These are phyloP conservation scores for Fusarium sp. DNA, from an alignment of 2,329 filamentous ascomycete species.

Conservation along the genomic window DNA sequence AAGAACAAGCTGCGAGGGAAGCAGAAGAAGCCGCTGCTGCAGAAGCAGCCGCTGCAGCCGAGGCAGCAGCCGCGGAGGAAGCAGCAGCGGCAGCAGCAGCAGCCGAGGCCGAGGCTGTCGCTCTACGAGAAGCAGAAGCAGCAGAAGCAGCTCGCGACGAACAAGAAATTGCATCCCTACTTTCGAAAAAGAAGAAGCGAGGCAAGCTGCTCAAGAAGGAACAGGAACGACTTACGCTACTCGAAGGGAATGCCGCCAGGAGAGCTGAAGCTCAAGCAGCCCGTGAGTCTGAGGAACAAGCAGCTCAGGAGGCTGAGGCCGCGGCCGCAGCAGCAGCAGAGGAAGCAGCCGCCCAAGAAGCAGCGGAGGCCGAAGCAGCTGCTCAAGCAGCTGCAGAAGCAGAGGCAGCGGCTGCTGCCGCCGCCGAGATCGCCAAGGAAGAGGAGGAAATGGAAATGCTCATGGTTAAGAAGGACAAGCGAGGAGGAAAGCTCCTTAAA, in stretches of 20 bases:
- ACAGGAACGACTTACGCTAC: slow-evolving; percentile 35
- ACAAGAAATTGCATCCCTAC: slow-evolving; percentile 31
- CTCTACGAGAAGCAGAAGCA: slow-evolving; percentile 47
- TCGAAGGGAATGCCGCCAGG: slow-evolving; percentile 27
- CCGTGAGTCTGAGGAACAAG: slow-evolving; percentile 33
- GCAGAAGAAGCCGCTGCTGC: slow-evolving; percentile 20
- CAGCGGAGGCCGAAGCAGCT: slow-evolving; percentile 33
- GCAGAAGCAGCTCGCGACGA: slow-evolving; percentile 42
- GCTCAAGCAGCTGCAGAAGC: slow-evolving; percentile 30
- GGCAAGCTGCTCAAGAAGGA: slow-evolving; percentile 40
- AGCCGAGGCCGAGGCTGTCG: slow-evolving; percentile 36
- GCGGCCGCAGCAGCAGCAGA: slow-evolving; percentile 17
- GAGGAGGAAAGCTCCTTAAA: slow-evolving; percentile 21
- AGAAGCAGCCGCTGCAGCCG: slow-evolving; percentile 39
- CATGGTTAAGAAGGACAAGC: slow-evolving; percentile 24
- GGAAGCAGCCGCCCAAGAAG: slow-evolving; percentile 15
- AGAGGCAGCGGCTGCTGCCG: slow-evolving; percentile 17
- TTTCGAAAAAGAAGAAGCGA: slow-evolving; percentile 38
- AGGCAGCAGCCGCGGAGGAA: slow-evolving; percentile 39
- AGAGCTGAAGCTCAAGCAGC: slow-evolving; percentile 28
- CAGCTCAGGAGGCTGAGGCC: slow-evolving; percentile 25
- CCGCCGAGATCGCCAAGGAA: slow-evolving; percentile 32
- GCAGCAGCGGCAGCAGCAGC: slow-evolving; percentile 18
- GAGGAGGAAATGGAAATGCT: slow-evolving; percentile 29
- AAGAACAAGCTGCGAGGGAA: slow-evolving; percentile 26